Percentiles rank a stretch among this genome's conserved stretches.
These are phyloP conservation scores for Penicillium sp. DNA, from an alignment of 2,329 filamentous ascomycete species.

Conservation along the genomic window DNA sequence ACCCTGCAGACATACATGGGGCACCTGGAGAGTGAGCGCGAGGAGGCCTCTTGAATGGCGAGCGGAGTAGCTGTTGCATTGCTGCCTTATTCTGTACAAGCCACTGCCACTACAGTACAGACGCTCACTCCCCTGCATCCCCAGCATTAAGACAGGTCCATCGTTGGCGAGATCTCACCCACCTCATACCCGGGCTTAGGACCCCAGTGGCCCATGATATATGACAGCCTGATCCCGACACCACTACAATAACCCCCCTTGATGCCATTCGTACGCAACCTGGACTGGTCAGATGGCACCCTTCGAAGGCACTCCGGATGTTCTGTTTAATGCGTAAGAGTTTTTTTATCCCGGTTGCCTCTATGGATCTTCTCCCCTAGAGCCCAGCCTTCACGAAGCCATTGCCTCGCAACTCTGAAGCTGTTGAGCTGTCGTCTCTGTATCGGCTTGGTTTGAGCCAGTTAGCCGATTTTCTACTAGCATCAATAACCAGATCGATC, in stretches of 20 bases:
- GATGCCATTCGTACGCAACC: slow-evolving; percentile 3
- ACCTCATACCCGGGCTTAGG: neutral
- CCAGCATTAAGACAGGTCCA: neutral
- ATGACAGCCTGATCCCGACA: slow-evolving; percentile 6
- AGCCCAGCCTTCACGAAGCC: neutral
- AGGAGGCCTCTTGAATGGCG: slow-evolving; percentile 24
- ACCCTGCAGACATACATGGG: slow-evolving; percentile 58
- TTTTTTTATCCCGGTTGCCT: neutral
- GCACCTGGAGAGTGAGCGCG: slow-evolving; percentile 23
- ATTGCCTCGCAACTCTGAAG: neutral
- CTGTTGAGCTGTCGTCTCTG: neutral
- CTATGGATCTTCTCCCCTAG: neutral
- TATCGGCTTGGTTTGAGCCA: neutral
- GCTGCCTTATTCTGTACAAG: neutral
- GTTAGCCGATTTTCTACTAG: neutral
- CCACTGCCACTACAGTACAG: neutral
- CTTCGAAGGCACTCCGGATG: neutral
- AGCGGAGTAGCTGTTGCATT: neutral
- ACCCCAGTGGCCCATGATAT: slow-evolving; percentile 8
- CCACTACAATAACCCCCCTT: neutral
- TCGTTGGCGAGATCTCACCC: slow-evolving; percentile 11
- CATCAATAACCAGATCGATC: too few relatives aligned
- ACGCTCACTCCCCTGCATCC: neutral
- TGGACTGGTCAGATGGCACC: neutral
- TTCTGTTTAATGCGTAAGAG: neutral